Evolutionary conservation across 306 rosid species (phyloP).

Genomic region (Lablab purpureus): DNA sequence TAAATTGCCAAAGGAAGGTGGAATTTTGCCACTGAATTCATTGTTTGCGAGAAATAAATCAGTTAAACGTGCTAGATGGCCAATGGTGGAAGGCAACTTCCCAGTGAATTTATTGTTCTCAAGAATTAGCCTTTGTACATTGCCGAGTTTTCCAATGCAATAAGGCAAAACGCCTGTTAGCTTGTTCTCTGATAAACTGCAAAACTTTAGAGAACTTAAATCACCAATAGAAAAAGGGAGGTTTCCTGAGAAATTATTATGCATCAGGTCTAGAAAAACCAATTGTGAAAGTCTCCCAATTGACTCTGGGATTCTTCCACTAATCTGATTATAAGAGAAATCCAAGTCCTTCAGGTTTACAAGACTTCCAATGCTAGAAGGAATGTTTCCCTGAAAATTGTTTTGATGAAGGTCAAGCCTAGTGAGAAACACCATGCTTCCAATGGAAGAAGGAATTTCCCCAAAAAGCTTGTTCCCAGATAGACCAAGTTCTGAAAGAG

Average conservation of each 20-base stretch:
- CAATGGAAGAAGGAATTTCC: conserved; percentile 55
- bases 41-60: conserved; percentile 66
- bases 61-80: conserved; percentile 52
- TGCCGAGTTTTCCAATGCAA: conserved; percentile 64
- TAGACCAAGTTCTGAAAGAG: conserved; percentile 56
- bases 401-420: conserved; percentile 66
- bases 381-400: conserved; percentile 53
- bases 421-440: conserved; percentile 46
- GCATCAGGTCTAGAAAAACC: conserved; percentile 55
- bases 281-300: conserved; percentile 60
- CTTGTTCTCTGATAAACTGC: conserved; percentile 58
- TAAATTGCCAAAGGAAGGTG: conserved; percentile 59
- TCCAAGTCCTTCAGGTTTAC: conserved; percentile 58
- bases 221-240: conserved; percentile 65
- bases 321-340: conserved; percentile 47
- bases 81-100: conserved; percentile 59
- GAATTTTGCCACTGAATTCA: conserved; percentile 56
- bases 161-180: conserved; percentile 56
- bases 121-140: conserved; percentile 56
- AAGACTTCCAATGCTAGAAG: conserved; percentile 55
- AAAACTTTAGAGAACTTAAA: conserved; percentile 58
- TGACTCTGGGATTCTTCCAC: conserved; percentile 61
- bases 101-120: conserved; percentile 65
- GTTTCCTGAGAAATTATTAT: conserved; percentile 54
- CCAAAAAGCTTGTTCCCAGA: conserved; percentile 62